Evolutionary conservation across 805 yeast genomes (phyloP).

Genomic region (Ogataea polymorpha): DNA sequence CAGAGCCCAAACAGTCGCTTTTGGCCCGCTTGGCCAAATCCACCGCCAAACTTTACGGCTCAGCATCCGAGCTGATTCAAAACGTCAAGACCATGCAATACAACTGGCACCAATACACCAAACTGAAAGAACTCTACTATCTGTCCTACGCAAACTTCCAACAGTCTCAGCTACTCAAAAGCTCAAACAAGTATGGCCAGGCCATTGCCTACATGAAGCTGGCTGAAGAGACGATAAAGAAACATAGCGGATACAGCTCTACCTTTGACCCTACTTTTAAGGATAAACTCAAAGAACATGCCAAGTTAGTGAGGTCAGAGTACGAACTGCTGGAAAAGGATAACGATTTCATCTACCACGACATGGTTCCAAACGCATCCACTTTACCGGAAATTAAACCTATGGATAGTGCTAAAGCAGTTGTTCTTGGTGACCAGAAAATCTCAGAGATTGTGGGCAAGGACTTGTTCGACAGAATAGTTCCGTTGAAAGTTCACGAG

Average conservation of each 20-base stretch:
- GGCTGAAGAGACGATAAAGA: constrained; percentile 39
- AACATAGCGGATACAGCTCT: constrained; percentile 20
- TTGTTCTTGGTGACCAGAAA: constrained; percentile 47
- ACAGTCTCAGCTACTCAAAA: constrained; percentile 53
- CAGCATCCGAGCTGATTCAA: constrained; percentile 45
- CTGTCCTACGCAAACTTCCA: constrained; percentile 58
- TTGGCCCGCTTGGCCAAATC: constrained; percentile 73
- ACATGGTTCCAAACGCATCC: constrained; percentile 58
- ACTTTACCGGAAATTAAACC: constrained; percentile 64
- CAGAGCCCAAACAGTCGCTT: constrained; percentile 56
- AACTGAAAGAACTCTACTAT: constrained; percentile 54
- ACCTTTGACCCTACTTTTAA: constrained; percentile 27
- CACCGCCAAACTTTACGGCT: constrained; percentile 52
- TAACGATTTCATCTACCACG: constrained; percentile 88
- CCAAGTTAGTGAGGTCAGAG: constrained; percentile 24
- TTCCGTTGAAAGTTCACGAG: constrained; percentile 86
- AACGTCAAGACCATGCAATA: constrained; percentile 28
- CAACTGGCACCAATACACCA: constrained; percentile 51
- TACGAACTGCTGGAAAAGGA: constrained; percentile 58
- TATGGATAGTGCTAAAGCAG: constrained; percentile 63
- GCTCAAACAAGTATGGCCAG: constrained; percentile 62
- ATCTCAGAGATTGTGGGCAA: constrained; percentile 45
- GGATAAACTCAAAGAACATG: constrained; percentile 29
- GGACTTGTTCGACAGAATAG: constrained; percentile 71
- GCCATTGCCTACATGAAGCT: constrained; percentile 52